Evolutionary conservation across 148 eudicot species (phyloP).

Genomic region (Polygonum maritimum): DNA sequence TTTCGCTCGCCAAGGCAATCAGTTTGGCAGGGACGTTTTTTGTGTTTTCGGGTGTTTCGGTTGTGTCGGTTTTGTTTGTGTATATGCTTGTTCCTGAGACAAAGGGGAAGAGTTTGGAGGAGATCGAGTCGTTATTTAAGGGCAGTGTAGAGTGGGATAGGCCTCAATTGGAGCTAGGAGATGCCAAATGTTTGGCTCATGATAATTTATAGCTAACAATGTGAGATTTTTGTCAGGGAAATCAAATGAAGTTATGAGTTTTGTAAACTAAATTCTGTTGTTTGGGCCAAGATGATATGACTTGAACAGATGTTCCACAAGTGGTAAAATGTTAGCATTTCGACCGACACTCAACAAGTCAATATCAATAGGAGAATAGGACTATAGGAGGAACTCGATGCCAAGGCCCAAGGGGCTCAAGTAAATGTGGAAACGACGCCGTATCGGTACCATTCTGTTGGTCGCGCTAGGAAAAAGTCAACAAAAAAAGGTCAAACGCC

Average conservation of each 20-base stretch:
- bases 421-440: neutral
- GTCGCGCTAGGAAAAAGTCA: neutral
- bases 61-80: slow-evolving; percentile 50
- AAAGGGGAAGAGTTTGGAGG: slow-evolving; percentile 70
- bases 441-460: neutral
- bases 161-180: slow-evolving; percentile 45
- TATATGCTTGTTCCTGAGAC: slow-evolving; percentile 60
- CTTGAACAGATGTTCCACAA: neutral
- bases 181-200: slow-evolving; percentile 1
- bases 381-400: too few species aligned
- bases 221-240: neutral
- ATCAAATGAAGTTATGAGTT: neutral
- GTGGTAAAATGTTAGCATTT: too few species aligned
- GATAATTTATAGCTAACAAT: neutral
- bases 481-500: neutral
- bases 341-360: too few species aligned
- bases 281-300: neutral
- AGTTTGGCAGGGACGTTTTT: slow-evolving; percentile 53
- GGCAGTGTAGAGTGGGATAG: slow-evolving; percentile 20
- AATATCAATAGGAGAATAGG: too few species aligned
- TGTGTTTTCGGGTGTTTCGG: slow-evolving; percentile 49
- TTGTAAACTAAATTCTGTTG: neutral
- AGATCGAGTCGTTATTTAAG: slow-evolving; percentile 56
- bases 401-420: neutral
- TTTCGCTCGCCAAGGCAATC: slow-evolving; percentile 47